Conservation (phyloP, 2,329 filamentous ascomycete genomes). For the Hypomyces perniciosus region DNA sequence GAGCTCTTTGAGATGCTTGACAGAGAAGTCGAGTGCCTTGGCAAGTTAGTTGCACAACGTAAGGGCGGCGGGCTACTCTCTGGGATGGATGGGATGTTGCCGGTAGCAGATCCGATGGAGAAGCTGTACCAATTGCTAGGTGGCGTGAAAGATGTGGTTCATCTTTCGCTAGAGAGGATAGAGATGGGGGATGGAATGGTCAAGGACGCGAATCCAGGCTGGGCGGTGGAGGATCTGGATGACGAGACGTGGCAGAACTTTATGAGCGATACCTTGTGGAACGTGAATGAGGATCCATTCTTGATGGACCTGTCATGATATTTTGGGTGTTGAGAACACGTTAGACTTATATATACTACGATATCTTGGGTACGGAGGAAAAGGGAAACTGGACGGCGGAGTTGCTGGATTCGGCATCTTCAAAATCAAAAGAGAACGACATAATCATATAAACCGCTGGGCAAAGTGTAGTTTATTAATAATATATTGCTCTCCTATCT, state of each 20-base stretch:
- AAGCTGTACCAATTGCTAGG: conserved; percentile 27
- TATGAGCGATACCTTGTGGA: conserved; percentile 22
- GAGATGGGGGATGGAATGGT: conserved; percentile 17
- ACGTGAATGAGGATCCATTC: conserved; percentile 22
- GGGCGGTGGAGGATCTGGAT: conserved; percentile 18
- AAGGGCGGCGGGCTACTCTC: conserved; percentile 22
- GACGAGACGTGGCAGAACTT: conserved; percentile 23
- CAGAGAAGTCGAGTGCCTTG: conserved; percentile 25
- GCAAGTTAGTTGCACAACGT: conserved; percentile 24
- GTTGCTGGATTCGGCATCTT: no score
- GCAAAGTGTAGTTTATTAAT: no score
- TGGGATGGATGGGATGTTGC: conserved; percentile 6
- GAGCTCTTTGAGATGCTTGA: conserved; percentile 23
- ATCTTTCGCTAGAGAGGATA: conserved; percentile 19
- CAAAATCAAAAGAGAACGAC: no score
- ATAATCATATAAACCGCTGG: no score
- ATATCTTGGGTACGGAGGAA: no score
- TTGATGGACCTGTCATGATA: conserved; percentile 16
- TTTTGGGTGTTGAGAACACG: background rate
- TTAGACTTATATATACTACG: background rate
- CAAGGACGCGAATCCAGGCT: conserved; percentile 16
- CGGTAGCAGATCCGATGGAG: conserved; percentile 27
- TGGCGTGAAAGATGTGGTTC: conserved; percentile 25
- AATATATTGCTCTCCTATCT: no score
- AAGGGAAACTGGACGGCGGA: no score